These are phyloP conservation scores for Sechiopsis laciniata DNA, from an alignment of 306 rosid species.

Conservation along the genomic window DNA sequence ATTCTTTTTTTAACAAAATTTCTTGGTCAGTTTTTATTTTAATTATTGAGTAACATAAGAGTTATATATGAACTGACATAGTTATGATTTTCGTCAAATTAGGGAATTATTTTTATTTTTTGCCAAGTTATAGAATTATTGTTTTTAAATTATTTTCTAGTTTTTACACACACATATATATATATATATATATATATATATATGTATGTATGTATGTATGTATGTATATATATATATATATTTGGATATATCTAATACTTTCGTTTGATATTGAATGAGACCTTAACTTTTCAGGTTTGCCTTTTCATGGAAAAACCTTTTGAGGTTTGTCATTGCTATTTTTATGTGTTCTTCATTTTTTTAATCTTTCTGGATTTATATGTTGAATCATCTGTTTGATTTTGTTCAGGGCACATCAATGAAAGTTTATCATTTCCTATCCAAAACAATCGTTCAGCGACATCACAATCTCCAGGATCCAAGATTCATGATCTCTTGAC, in stretches of 20 bases:
- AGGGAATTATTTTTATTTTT: no score
- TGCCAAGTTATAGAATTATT: not conserved
- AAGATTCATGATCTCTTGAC: not conserved
- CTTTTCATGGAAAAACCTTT: not conserved
- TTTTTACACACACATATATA: no score
- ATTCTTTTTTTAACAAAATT: not conserved
- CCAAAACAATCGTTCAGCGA: not conserved
- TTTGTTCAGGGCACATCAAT: not conserved
- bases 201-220: no score
- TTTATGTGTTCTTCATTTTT: not conserved
- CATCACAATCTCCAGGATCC: not conserved
- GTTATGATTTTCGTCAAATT: not conserved
- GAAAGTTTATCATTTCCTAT: no score
- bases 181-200: no score
- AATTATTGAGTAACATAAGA: not conserved
- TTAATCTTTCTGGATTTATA: not conserved
- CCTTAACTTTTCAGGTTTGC: not conserved
- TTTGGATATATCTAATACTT: not conserved
- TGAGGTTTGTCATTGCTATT: not conserved
- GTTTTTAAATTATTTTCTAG: not conserved
- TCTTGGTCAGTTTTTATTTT: not conserved
- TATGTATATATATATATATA: no score
- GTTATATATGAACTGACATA: not conserved
- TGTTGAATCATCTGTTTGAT: slow-evolving; percentile 13
- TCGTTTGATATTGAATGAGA: not conserved